Evolutionary conservation across 1,284 basidiomycete genomes (phyloP).

Genomic region (Apiotrichum sp.): DNA sequence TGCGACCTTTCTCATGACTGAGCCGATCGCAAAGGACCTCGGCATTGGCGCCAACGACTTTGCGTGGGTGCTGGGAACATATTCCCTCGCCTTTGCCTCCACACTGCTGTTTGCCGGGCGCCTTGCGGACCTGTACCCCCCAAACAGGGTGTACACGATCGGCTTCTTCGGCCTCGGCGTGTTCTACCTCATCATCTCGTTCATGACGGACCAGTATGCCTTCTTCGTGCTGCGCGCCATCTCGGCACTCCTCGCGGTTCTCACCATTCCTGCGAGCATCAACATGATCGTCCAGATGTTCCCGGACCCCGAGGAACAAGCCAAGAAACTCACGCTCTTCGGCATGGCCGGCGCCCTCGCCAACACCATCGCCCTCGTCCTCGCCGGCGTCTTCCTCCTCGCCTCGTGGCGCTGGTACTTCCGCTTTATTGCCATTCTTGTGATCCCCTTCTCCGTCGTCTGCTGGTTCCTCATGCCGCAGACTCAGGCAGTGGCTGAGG

Average conservation of each 20-base stretch:
- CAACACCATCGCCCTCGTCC: constrained; percentile 23
- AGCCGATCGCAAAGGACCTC: constrained; percentile 37
- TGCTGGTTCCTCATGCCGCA: constrained; percentile 38
- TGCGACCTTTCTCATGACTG: constrained; percentile 42
- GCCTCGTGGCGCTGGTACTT: constrained; percentile 45
- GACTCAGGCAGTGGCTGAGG: constrained; percentile 36
- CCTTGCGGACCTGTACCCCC: constrained; percentile 39
- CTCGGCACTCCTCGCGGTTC: constrained; percentile 35
- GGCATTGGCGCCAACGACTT: constrained; percentile 24
- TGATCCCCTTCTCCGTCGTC: constrained; percentile 31
- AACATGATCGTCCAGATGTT: constrained; percentile 45
- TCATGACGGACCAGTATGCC: constrained; percentile 42
- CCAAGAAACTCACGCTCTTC: constrained; percentile 40
- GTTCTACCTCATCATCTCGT: constrained; percentile 42
- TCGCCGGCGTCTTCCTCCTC: constrained; percentile 41
- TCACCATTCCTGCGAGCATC: constrained; percentile 41
- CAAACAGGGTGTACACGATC: constrained; percentile 34
- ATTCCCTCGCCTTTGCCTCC: constrained; percentile 27
- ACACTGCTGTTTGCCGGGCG: constrained; percentile 39
- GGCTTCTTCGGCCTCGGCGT: constrained; percentile 40
- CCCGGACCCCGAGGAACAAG: constrained; percentile 36
- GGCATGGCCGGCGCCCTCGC: constrained; percentile 39
- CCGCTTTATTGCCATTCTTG: constrained; percentile 34
- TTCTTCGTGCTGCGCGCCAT: constrained; percentile 43
- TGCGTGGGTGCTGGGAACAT: constrained; percentile 41